Evolutionary conservation across 768 basidiomycete genomes (phyloP), one percentile per base, ranked within the genome.

Genomic region (Sarcodon aspratus): DNA sequence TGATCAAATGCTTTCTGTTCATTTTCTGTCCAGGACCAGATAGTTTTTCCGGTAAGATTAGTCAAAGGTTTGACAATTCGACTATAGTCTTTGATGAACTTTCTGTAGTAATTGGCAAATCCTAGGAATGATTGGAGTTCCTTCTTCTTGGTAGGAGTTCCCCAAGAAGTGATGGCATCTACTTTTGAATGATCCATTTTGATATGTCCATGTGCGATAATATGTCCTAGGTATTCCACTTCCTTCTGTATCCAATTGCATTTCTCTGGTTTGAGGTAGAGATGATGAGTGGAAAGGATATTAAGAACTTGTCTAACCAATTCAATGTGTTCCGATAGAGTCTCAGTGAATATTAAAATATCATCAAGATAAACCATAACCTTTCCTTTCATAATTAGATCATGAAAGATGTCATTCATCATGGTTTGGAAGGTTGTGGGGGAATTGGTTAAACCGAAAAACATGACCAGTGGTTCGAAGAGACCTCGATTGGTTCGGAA

Each of bases 301-400:
- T 62, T 31, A 0, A 70, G 57, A 0, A 70, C 63, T 36, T 52
- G 32, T 1, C 43, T 51, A 1, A 61, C 47, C 3, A 58, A 36
- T 1, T 36, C 33, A 0, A 46, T 38, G 21, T 63, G 58, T 34
- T 60, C 54, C 10, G 52, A 47, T 7, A 44, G 17, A 3, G 47
- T 31, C 3, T 55, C 38, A 1, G 55, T 59, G 47, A 49, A 57
- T 11, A 61, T 55, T 15, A 61, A 36, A 12, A 74, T 69, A 49
- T 75, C 63, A 49, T 73, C 71, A 33, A 75, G 54, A 53, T 78
- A 72, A 37, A 75, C 65, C 0, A 61, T 52, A n/a, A 78, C 64
- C 21, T 66, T 60, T 0, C 62, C 61, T 27, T 49, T 17, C 3
- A 55, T 50, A n/a, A 73, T 59, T 44, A 66, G 2, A 36, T 69